A percentile compares a stretch with the other conserved stretches of the same genome.
These are phyloP conservation scores for Conticribra weissflogii DNA, from an alignment of 108 stramenopile species.

Conservation along the genomic window DNA sequence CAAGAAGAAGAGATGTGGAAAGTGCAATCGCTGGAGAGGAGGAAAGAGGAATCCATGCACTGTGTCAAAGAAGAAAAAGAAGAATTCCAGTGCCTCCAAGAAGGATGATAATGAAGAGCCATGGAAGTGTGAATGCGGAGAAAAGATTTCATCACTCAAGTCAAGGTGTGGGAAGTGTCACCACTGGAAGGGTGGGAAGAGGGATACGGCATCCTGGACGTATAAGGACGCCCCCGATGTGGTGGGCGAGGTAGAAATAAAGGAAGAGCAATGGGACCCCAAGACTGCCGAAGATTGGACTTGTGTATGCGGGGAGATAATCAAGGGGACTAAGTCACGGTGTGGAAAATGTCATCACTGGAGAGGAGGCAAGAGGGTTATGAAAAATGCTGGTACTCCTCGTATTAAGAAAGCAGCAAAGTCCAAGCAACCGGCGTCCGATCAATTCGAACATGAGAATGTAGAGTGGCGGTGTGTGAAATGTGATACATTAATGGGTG, in stretches of 20 bases:
- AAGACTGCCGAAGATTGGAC: conserved; percentile 26
- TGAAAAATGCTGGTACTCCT: no score
- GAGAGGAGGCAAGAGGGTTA: conserved; percentile 28
- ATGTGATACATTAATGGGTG: conserved; percentile 25
- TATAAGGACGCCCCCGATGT: background rate
- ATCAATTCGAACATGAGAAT: no score
- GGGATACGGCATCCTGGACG: conserved; percentile 19
- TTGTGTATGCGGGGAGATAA: conserved; percentile 17
- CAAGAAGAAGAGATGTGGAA: background rate
- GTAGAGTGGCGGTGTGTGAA: conserved; percentile 27
- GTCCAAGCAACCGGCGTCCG: no score
- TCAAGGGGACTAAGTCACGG: conserved; percentile 14
- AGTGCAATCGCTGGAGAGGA: background rate
- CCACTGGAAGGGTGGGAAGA: conserved; percentile 33
- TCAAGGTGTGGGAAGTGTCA: conserved; percentile 32
- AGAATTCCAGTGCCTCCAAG: background rate
- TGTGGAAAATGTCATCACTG: conserved; percentile 37
- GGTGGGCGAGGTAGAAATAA: background rate
- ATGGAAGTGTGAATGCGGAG: conserved; percentile 33
- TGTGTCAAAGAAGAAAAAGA: no score
- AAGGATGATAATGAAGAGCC: background rate
- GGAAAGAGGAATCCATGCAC: background rate
- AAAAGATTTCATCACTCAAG: conserved; percentile 12
- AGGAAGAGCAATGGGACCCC: conserved; percentile 6
- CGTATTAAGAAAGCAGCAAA: no score